phyloP scores from a whole-genome alignment of 177 flowering plant genomes.

The Vitis hybrid region DNA sequence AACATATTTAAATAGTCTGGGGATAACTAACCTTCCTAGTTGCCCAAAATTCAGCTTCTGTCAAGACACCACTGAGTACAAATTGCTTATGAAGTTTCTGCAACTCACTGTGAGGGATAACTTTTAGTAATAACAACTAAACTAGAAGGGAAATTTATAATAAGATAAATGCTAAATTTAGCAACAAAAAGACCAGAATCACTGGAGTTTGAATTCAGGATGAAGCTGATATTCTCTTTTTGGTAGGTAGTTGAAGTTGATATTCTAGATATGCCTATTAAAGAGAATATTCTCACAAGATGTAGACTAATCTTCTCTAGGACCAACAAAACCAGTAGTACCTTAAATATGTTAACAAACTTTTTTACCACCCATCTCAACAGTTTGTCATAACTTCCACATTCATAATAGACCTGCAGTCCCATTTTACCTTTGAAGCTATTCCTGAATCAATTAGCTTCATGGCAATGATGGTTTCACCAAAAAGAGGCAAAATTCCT shows the following conservation, averaged over 20 bases:
- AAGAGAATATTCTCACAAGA: not conserved
- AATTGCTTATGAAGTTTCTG: constrained; percentile 91
- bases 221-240: no score
- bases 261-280: not conserved
- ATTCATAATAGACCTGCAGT: not conserved
- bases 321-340: not conserved
- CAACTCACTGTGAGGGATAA: constrained; percentile 64
- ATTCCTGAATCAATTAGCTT: no score
- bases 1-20: not conserved
- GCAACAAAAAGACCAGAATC: not conserved
- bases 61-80: constrained; percentile 67
- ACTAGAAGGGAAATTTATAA: constrained; percentile 1
- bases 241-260: no score
- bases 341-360: not conserved
- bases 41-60: constrained; percentile 98
- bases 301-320: not conserved
- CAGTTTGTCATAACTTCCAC: not conserved
- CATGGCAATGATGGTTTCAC: no score
- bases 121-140: constrained; percentile 10
- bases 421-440: not conserved
- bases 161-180: not conserved
- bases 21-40: constrained; percentile 67
- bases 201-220: not conserved
- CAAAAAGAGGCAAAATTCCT: not conserved
- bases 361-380: not conserved